Conservation (phyloP, 257 asterid genomes). For the Jacaranda mimosifolia region DNA sequence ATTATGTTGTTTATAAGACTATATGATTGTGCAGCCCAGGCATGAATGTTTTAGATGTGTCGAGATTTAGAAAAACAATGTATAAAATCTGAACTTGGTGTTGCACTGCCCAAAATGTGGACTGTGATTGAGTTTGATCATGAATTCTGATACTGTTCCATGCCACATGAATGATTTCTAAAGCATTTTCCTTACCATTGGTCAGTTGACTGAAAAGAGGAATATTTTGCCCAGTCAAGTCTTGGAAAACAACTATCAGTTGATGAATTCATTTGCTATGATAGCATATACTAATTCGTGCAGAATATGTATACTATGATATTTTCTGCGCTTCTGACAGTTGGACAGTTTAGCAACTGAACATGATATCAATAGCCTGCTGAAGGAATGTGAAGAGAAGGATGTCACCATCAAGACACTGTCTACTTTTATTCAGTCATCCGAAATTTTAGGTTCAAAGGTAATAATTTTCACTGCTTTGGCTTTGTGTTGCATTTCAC, state of each 20-base stretch:
- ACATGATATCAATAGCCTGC: slow-evolving; percentile 60
- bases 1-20: not conserved
- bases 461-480: slow-evolving; percentile 36
- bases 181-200: not conserved
- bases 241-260: not conserved
- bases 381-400: slow-evolving; percentile 76
- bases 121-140: not conserved
- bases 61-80: not conserved
- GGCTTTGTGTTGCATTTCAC: not conserved
- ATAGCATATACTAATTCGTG: not conserved
- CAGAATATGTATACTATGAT: not conserved
- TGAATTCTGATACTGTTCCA: not conserved
- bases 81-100: not conserved
- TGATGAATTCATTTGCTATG: not conserved
- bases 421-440: slow-evolving; percentile 60
- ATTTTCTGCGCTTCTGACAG: slow-evolving; percentile 45
- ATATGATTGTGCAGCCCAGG: not conserved
- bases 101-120: not conserved
- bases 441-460: slow-evolving; percentile 76
- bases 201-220: not conserved
- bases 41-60: not conserved
- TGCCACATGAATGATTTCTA: not conserved
- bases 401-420: slow-evolving; percentile 70
- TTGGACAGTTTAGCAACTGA: slow-evolving; percentile 59
- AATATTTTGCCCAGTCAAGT: too few species aligned